Conservation (phyloP, 192 early-diverging fungal species). For the Coemansia sp. region DNA sequence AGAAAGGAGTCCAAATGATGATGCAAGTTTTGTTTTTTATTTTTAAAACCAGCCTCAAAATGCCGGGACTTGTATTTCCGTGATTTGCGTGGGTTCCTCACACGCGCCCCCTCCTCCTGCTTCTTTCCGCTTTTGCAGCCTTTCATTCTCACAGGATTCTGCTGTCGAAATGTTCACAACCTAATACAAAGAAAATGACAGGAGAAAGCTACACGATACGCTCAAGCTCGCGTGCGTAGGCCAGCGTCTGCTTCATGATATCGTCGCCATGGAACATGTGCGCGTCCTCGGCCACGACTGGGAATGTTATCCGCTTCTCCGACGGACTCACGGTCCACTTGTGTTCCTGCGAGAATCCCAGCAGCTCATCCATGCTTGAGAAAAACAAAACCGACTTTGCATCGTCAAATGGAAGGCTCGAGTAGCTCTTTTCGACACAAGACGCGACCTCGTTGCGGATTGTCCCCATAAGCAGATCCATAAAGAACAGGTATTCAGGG, state of each 20-base stretch:
- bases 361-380: slow-evolving; percentile 74
- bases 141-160: too few species aligned
- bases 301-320: slow-evolving; percentile 82
- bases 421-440: slow-evolving; percentile 95
- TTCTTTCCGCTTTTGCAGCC: too few species aligned
- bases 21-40: too few species aligned
- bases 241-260: slow-evolving; percentile 81
- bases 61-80: too few species aligned
- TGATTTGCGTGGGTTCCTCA: too few species aligned
- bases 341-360: slow-evolving; percentile 84
- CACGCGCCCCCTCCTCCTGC: too few species aligned
- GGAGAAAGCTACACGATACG: slow-evolving; percentile 74
- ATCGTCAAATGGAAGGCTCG: slow-evolving; percentile 77
- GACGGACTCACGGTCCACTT: slow-evolving; percentile 80
- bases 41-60: too few species aligned
- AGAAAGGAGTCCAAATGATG: too few species aligned
- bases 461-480: slow-evolving; percentile 90
- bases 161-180: neutral
- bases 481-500: slow-evolving; percentile 89
- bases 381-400: slow-evolving; percentile 94
- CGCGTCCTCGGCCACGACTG: slow-evolving; percentile 60
- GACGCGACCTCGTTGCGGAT: slow-evolving; percentile 95
- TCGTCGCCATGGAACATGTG: slow-evolving; percentile 76
- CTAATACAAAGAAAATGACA: neutral
- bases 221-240: slow-evolving; percentile 93